Base-by-base conservation (phyloP, 176 grass and related monocot genomes). In the Musa beccarii region DNA sequence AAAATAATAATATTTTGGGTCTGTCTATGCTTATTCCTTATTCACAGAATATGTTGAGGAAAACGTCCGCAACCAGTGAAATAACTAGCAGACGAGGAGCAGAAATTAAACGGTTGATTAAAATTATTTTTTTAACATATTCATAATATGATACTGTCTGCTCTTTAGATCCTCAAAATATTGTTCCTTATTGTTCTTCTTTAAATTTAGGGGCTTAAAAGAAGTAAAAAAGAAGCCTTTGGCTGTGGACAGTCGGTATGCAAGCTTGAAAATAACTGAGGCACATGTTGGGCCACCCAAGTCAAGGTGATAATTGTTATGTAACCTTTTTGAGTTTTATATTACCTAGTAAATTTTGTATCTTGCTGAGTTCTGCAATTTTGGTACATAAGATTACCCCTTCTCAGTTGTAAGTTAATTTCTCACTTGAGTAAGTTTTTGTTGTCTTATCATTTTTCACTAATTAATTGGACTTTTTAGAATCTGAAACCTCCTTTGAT, bases 281-380 rank as follows among this genome's bases (percentile, higher is more conserved):
- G 65, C 79, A 76, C 89, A 82, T 61, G 57, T 78, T 71, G 71
- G 78, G 50, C 79, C 76, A 85, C 76, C 79, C 22, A 97, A 90
- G 87, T 89, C 83, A 71, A 99, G 91, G 96, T 99, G 24, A 68
- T 51, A n/a, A 19, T 70, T 70, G 17, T 70, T 51, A 11, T 51
- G 29, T 17, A 43, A 20, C 25, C 20, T 21, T 21, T 70, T 70
- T 43, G 10, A 5, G 28, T 16, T 24, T 16, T 49, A 29, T 43
- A 68, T 51, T 17, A 20, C 16, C 16, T 70, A 17, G 23, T 20
- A 21, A 20, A 51, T 51, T 8, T 34, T 10, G 8, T 70, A 43
- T 16, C 25, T 20, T n/a, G 16, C 15, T 51, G 25, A 11, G 10
- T 70, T 25, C 8, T 52, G 9, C 9, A 16, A n/a, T 70, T 51